A percentile compares a stretch with the other conserved stretches of the same genome.
Evolutionary conservation across 1,284 basidiomycete species (phyloP).

Genomic region (Bjerkandera adusta): DNA sequence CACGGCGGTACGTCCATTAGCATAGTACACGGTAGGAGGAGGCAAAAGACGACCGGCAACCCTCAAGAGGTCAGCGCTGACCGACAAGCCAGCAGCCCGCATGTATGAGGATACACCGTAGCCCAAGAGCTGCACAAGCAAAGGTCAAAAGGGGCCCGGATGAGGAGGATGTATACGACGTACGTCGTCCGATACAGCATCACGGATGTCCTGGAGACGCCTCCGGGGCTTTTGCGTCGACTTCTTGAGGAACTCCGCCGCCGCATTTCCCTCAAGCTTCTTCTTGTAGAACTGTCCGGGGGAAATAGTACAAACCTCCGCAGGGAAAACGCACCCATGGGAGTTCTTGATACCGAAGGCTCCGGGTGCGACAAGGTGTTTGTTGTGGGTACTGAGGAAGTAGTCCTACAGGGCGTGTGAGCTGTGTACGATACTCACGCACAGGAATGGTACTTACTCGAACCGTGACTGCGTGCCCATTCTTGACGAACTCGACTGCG

Average conservation of each 20-base stretch:
- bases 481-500: constrained; percentile 1
- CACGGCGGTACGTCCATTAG: neutral
- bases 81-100: constrained; percentile 29
- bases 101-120: constrained; percentile 35
- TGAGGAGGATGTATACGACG: constrained; percentile 3
- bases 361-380: constrained; percentile 29
- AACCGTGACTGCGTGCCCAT: constrained; percentile 17
- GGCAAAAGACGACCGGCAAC: constrained; percentile 29
- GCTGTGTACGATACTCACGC: neutral
- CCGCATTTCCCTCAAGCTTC: constrained; percentile 38
- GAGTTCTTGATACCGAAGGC: constrained; percentile 38
- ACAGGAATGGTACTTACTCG: constrained; percentile 22
- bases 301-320: constrained; percentile 45
- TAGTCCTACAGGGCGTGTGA: constrained; percentile 31
- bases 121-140: constrained; percentile 22
- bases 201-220: constrained; percentile 34
- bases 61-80: constrained; percentile 23
- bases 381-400: constrained; percentile 32
- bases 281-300: constrained; percentile 49
- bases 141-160: neutral
- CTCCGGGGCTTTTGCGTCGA: constrained; percentile 39
- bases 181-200: constrained; percentile 30
- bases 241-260: constrained; percentile 39
- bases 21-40: constrained; percentile 28
- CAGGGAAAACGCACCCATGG: constrained; percentile 39